These are phyloP conservation scores for Emydomyces testavorans DNA, from an alignment of 2,329 filamentous ascomycete genomes.

Conservation along the genomic window DNA sequence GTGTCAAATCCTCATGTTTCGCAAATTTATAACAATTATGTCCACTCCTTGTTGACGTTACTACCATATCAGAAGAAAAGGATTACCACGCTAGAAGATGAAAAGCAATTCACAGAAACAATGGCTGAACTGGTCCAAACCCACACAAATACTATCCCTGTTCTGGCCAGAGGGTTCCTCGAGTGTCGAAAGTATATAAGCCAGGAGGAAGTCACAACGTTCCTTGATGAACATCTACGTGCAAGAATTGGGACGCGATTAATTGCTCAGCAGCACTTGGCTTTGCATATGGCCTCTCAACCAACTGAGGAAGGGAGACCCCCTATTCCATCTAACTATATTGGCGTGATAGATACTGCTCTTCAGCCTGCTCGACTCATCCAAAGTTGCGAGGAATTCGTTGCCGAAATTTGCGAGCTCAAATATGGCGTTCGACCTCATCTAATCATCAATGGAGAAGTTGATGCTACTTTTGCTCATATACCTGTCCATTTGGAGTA, in stretches of 20 bases:
- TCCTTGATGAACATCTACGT: slow-evolving; percentile 85
- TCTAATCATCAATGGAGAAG: slow-evolving; percentile 71
- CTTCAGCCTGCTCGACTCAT: slow-evolving; percentile 72
- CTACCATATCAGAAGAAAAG: slow-evolving; percentile 66
- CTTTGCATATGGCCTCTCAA: slow-evolving; percentile 64
- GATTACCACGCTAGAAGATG: slow-evolving; percentile 70
- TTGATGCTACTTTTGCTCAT: slow-evolving; percentile 79
- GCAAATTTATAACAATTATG: slow-evolving; percentile 90
- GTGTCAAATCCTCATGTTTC: slow-evolving; percentile 95
- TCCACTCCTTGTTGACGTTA: slow-evolving; percentile 81
- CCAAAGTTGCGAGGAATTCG: slow-evolving; percentile 74
- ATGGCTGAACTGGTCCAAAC: slow-evolving; percentile 93
- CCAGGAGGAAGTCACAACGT: slow-evolving; percentile 69
- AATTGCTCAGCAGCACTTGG: slow-evolving; percentile 93
- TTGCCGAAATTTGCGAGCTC: slow-evolving; percentile 91
- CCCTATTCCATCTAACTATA: slow-evolving; percentile 49
- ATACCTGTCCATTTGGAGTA: slow-evolving; percentile 96
- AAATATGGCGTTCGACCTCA: slow-evolving; percentile 82
- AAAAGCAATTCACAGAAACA: slow-evolving; percentile 81
- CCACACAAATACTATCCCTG: slow-evolving; percentile 86
- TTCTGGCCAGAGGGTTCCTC: slow-evolving; percentile 80
- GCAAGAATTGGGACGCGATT: slow-evolving; percentile 87
- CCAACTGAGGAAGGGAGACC: slow-evolving; percentile 51
- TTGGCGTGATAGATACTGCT: slow-evolving; percentile 89
- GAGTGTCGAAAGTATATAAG: slow-evolving; percentile 87